Evolutionary conservation across 2,329 filamentous ascomycete species (phyloP).

Genomic region (Davidsoniella neocaledoniae): DNA sequence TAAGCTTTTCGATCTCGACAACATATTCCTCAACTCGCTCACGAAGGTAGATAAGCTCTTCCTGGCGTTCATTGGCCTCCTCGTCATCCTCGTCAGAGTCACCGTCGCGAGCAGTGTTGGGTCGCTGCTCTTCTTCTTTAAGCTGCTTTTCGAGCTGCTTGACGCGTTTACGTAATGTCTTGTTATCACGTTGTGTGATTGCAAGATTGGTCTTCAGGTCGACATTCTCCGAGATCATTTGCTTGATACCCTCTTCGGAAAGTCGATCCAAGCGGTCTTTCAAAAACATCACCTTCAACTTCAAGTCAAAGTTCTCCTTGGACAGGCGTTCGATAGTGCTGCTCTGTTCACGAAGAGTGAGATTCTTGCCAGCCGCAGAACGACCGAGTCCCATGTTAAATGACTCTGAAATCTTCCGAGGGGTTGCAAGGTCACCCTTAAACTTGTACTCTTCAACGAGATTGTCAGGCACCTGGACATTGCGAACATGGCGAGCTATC

Average conservation of each 20-base stretch:
- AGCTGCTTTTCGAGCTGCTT: conserved; percentile 76
- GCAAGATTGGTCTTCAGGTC: conserved; percentile 83
- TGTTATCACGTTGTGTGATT: conserved; percentile 80
- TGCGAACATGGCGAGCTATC: conserved; percentile 72
- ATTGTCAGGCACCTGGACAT: conserved; percentile 80
- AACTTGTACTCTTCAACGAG: conserved; percentile 73
- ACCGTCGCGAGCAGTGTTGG: conserved; percentile 40
- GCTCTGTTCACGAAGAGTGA: conserved; percentile 94
- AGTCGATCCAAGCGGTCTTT: conserved; percentile 84
- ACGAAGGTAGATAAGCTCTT: conserved; percentile 69
- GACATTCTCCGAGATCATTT: conserved; percentile 96
- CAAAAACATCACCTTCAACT: conserved; percentile 93
- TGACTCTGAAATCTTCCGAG: conserved; percentile 33
- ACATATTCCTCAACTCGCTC: conserved; percentile 77
- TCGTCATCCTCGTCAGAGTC: conserved; percentile 44
- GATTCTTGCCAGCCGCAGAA: conserved; percentile 41
- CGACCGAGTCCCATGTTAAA: conserved; percentile 28
- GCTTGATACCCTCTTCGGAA: conserved; percentile 90
- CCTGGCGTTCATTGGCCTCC: conserved; percentile 53
- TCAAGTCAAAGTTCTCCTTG: conserved; percentile 96
- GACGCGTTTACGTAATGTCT: conserved; percentile 60
- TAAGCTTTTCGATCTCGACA: conserved; percentile 65
- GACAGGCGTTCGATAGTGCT: conserved; percentile 90
- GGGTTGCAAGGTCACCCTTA: conserved; percentile 48
- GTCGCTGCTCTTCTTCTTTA: conserved; percentile 42